Percentiles rank a stretch among this genome's conserved stretches.
Evolutionary conservation across 2,329 filamentous ascomycete genomes (phyloP).

Genomic region (Stagonosporopsis chrysanthemi): DNA sequence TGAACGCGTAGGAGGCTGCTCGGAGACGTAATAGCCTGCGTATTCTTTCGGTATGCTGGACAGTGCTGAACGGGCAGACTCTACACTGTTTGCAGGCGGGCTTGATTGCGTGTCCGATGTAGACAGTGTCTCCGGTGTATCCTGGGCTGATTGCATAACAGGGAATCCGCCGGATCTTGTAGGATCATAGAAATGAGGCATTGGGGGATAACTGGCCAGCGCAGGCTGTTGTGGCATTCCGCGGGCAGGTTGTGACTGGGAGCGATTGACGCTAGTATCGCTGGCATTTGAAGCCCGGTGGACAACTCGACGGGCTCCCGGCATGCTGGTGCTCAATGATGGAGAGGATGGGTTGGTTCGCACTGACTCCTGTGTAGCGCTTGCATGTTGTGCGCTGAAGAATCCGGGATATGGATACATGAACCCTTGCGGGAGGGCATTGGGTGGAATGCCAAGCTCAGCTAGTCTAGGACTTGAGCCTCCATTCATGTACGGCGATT

Average conservation of each 20-base stretch:
- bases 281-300: slow-evolving; percentile 56
- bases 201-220: slow-evolving; percentile 49
- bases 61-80: slow-evolving; percentile 32
- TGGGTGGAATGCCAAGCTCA: slow-evolving; percentile 40
- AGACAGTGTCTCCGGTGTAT: slow-evolving; percentile 30
- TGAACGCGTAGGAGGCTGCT: slow-evolving; percentile 51
- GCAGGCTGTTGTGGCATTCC: slow-evolving; percentile 51
- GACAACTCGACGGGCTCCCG: slow-evolving; percentile 50
- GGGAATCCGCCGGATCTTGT: slow-evolving; percentile 42
- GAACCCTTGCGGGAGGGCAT: slow-evolving; percentile 50
- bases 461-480: slow-evolving; percentile 43
- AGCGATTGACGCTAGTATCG: slow-evolving; percentile 53
- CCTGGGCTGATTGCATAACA: slow-evolving; percentile 45
- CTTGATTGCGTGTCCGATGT: slow-evolving; percentile 33
- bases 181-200: slow-evolving; percentile 46
- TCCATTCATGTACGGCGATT: slow-evolving; percentile 44
- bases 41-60: slow-evolving; percentile 58
- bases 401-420: slow-evolving; percentile 57
- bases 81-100: slow-evolving; percentile 28
- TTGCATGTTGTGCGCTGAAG: slow-evolving; percentile 50
- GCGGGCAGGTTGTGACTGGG: slow-evolving; percentile 60
- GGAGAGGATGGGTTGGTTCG: slow-evolving; percentile 59
- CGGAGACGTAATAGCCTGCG: slow-evolving; percentile 58
- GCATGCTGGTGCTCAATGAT: slow-evolving; percentile 54
- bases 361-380: slow-evolving; percentile 53